phyloP scores from a whole-genome alignment of 2,329 filamentous ascomycete genomes.

The Thermoascus crustaceus region DNA sequence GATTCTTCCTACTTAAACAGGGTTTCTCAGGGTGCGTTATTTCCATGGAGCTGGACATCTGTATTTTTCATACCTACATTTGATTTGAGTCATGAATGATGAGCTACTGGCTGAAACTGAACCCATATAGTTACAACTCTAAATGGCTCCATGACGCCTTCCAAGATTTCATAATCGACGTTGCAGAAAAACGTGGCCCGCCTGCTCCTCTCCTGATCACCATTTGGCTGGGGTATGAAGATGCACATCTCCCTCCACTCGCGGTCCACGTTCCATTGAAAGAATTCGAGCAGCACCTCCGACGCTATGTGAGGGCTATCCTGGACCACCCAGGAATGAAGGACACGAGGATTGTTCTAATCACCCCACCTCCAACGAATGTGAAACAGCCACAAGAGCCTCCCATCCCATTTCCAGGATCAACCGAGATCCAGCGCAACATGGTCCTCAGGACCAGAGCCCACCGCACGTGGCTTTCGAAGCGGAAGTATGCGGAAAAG shows the following conservation, averaged over 20 bases:
- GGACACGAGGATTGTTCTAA: slow-evolving; percentile 28
- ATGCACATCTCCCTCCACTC: slow-evolving; percentile 23
- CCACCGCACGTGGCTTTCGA: slow-evolving; percentile 29
- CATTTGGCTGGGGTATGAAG: slow-evolving; percentile 34
- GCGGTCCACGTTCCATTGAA: slow-evolving; percentile 23
- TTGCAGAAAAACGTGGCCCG: slow-evolving; percentile 7
- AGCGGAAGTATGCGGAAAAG: slow-evolving; percentile 30
- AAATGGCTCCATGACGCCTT: slow-evolving; percentile 9
- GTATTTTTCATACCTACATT: no score
- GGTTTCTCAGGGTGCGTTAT: not conserved
- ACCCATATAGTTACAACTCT: slow-evolving; percentile 10
- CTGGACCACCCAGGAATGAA: slow-evolving; percentile 21
- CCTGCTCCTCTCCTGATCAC: slow-evolving; percentile 29
- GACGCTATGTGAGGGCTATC: slow-evolving; percentile 26
- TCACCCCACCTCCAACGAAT: slow-evolving; percentile 31
- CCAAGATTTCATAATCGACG: slow-evolving; percentile 6
- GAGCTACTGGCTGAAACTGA: not conserved
- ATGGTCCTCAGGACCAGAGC: slow-evolving; percentile 10
- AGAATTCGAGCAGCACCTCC: slow-evolving; percentile 27
- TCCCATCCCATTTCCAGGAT: slow-evolving; percentile 1
- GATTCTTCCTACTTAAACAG: no score
- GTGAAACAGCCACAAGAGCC: slow-evolving; percentile 7
- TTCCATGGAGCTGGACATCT: no score
- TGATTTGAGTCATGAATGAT: no score
- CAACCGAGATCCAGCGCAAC: slow-evolving; percentile 1